Evolutionary conservation across 2,329 filamentous ascomycete genomes (phyloP).

Genomic region (Aaosphaeria arxii): DNA sequence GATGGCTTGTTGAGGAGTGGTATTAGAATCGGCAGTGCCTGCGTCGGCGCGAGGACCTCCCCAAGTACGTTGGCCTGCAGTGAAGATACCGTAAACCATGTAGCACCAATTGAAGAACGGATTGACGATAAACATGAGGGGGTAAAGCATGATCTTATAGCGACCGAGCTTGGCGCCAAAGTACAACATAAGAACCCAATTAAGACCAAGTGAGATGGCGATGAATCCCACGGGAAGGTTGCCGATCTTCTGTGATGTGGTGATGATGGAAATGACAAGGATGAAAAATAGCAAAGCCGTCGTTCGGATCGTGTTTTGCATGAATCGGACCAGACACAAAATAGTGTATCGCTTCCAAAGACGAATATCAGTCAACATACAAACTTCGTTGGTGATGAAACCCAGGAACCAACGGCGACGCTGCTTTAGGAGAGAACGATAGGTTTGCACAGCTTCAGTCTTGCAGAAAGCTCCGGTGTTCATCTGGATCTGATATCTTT

Average conservation of each 20-base stretch:
- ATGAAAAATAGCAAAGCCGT: slow-evolving; percentile 93
- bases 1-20: slow-evolving; percentile 78
- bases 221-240: slow-evolving; percentile 92
- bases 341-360: slow-evolving; percentile 90
- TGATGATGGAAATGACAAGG: slow-evolving; percentile 81
- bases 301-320: slow-evolving; percentile 94
- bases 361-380: slow-evolving; percentile 93
- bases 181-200: slow-evolving; percentile 95
- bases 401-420: slow-evolving; percentile 94
- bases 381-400: slow-evolving; percentile 96
- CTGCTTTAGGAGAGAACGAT: slow-evolving; percentile 84
- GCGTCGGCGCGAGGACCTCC: slow-evolving; percentile 90
- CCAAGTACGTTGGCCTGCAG: slow-evolving; percentile 91
- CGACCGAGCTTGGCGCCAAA: slow-evolving; percentile 83
- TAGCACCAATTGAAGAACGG: slow-evolving; percentile 99
- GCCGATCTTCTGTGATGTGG: slow-evolving; percentile 72
- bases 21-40: slow-evolving; percentile 70
- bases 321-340: slow-evolving; percentile 80
- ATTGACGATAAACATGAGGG: slow-evolving; percentile 91
- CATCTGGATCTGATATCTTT: slow-evolving; percentile 95
- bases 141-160: slow-evolving; percentile 94
- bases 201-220: slow-evolving; percentile 84
- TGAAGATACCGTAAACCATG: slow-evolving; percentile 96
- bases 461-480: slow-evolving; percentile 98
- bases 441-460: slow-evolving; percentile 91